Conservation (phyloP, 2,329 filamentous ascomycete genomes). For the Lecanoromycetidae sp. region DNA sequence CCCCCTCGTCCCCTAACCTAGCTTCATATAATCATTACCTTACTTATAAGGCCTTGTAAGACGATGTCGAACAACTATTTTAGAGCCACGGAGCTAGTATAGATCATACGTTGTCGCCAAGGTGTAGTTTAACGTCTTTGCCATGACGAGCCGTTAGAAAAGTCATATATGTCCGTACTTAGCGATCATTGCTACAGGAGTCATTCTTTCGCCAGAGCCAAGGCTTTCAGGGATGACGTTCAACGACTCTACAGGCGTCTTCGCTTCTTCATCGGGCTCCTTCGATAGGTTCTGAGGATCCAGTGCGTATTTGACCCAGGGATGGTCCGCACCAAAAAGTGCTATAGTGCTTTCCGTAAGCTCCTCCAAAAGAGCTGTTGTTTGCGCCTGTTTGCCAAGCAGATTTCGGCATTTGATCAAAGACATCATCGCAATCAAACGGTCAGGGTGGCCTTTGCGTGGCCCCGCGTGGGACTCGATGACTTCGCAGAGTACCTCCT, state of each 20-base stretch:
- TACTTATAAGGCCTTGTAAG: no score
- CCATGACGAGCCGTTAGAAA: no score
- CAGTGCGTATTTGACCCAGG: constrained; percentile 9
- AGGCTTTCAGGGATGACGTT: background rate
- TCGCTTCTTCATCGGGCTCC: constrained; percentile 2
- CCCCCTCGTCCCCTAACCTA: no score
- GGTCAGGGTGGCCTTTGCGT: constrained; percentile 13
- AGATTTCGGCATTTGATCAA: constrained; percentile 13
- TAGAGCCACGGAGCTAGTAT: no score
- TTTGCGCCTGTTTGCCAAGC: constrained; percentile 9
- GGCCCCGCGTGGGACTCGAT: constrained; percentile 9
- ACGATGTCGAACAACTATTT: no score
- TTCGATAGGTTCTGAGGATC: constrained; percentile 7
- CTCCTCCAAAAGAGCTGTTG: constrained; percentile 7
- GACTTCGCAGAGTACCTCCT: constrained; percentile 9
- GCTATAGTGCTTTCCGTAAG: constrained; percentile 8
- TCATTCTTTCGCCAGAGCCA: background rate
- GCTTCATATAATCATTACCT: no score
- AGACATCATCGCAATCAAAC: constrained; percentile 12
- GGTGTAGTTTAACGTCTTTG: no score
- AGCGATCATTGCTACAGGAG: constrained; percentile 4
- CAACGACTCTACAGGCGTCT: background rate
- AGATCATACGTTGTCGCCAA: no score
- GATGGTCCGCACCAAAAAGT: constrained; percentile 10
- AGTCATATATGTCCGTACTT: constrained; percentile 11